These are phyloP conservation scores for Ustilago nuda DNA, from an alignment of 1,284 basidiomycete genomes.

Conservation along the genomic window DNA sequence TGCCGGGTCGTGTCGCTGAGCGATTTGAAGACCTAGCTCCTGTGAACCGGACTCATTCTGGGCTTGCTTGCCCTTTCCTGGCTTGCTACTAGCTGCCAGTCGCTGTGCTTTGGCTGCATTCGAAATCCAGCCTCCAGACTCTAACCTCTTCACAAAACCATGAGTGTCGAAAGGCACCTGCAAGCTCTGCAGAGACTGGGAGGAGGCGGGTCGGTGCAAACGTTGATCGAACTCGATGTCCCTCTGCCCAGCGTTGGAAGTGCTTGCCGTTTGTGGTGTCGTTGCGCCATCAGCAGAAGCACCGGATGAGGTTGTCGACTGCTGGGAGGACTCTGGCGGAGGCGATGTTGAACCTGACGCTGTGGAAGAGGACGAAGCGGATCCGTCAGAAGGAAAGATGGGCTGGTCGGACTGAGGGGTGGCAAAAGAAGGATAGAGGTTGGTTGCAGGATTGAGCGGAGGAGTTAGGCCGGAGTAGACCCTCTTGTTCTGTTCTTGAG, in stretches of 20 bases:
- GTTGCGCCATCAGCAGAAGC: slow-evolving; percentile 18
- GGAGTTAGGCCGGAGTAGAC: slow-evolving; percentile 38
- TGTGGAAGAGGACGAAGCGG: slow-evolving; percentile 2
- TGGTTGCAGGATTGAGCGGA: slow-evolving; percentile 29
- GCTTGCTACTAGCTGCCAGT: slow-evolving; percentile 11
- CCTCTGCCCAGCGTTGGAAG: neutral
- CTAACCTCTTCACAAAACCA: slow-evolving; percentile 58
- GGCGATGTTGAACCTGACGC: slow-evolving; percentile 10
- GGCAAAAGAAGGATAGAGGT: slow-evolving; percentile 42
- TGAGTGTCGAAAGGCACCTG: slow-evolving; percentile 66
- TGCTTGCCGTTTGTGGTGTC: slow-evolving; percentile 11
- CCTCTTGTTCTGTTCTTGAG: slow-evolving; percentile 57
- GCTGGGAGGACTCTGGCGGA: slow-evolving; percentile 19
- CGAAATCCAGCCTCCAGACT: slow-evolving; percentile 59
- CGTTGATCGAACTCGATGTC: slow-evolving; percentile 34
- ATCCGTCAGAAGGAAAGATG: slow-evolving; percentile 13
- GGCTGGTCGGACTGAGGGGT: slow-evolving; percentile 23
- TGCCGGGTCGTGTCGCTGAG: slow-evolving; percentile 63
- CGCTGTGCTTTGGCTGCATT: slow-evolving; percentile 21
- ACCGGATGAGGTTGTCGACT: slow-evolving; percentile 9
- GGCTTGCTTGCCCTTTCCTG: slow-evolving; percentile 25
- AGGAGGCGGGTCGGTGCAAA: slow-evolving; percentile 26
- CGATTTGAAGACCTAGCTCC: slow-evolving; percentile 29
- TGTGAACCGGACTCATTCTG: slow-evolving; percentile 19
- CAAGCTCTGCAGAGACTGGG: slow-evolving; percentile 40